Evolutionary conservation across 768 basidiomycete genomes (phyloP).

Genomic region (Termitomyces sp.): DNA sequence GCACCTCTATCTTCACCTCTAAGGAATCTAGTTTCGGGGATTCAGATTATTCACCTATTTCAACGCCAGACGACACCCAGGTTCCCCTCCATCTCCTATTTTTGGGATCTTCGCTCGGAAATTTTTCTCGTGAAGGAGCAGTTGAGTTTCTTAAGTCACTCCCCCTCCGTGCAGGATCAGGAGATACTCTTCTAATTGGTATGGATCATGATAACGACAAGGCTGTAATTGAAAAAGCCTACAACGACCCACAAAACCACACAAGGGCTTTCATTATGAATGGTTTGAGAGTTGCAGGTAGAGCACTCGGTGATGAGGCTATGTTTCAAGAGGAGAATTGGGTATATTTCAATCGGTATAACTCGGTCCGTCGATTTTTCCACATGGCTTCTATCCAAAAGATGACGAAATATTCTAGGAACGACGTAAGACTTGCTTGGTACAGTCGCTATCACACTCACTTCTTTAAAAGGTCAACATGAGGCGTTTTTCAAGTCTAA

Average conservation of each 20-base stretch:
- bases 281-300: slow-evolving; percentile 65
- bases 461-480: slow-evolving; percentile 54
- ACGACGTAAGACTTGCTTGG: slow-evolving; percentile 12
- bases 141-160: slow-evolving; percentile 70
- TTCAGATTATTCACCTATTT: slow-evolving; percentile 27
- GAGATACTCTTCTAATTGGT: slow-evolving; percentile 87
- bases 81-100: slow-evolving; percentile 80
- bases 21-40: slow-evolving; percentile 19
- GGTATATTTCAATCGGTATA: slow-evolving; percentile 65
- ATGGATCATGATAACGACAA: slow-evolving; percentile 78
- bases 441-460: background rate
- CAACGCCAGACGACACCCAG: slow-evolving; percentile 40
- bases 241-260: slow-evolving; percentile 74
- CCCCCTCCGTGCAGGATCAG: slow-evolving; percentile 66
- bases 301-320: slow-evolving; percentile 57
- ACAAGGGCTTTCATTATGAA: slow-evolving; percentile 84
- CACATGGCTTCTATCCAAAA: background rate
- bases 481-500: slow-evolving; percentile 80
- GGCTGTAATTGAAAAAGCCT: slow-evolving; percentile 73
- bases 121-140: slow-evolving; percentile 71
- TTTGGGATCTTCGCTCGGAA: slow-evolving; percentile 88
- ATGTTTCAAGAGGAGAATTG: slow-evolving; percentile 65
- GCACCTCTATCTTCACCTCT: slow-evolving; percentile 17
- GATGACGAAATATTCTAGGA: slow-evolving; percentile 1
- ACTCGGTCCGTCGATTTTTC: slow-evolving; percentile 26